These are phyloP conservation scores for Fraxinus baroniana DNA, from an alignment of 305 asterid species.

Conservation along the genomic window DNA sequence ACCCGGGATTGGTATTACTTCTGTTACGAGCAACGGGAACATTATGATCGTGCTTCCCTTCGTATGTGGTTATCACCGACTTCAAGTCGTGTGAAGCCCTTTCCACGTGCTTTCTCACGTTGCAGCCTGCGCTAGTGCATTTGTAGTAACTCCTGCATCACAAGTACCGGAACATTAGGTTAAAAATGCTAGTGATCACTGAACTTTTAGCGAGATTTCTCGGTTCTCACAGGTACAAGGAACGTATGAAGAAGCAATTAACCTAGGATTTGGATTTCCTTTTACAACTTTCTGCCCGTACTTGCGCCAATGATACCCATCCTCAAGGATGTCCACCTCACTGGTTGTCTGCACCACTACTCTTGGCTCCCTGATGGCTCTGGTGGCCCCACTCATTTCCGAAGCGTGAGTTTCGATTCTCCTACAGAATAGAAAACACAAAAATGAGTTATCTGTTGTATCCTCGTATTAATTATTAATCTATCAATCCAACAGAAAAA, in stretches of 20 bases:
- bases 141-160: conserved; percentile 86
- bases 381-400: conserved; percentile 50
- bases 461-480: neutral
- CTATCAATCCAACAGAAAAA: neutral
- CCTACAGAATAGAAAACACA: conserved; percentile 42
- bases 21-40: conserved; percentile 83
- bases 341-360: conserved; percentile 94
- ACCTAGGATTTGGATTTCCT: conserved; percentile 98
- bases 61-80: conserved; percentile 86
- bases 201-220: neutral
- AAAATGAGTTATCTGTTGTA: neutral
- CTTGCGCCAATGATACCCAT: conserved; percentile 95
- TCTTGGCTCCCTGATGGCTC: conserved; percentile 81
- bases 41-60: conserved; percentile 92
- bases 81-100: conserved; percentile 83
- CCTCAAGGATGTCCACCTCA: conserved; percentile 89
- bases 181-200: neutral
- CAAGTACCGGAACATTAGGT: neutral
- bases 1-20: conserved; percentile 37
- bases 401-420: conserved; percentile 54
- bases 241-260: neutral
- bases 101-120: conserved; percentile 84
- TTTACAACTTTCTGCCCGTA: conserved; percentile 94
- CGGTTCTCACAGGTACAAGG: neutral
- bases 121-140: conserved; percentile 84